phyloP scores from a whole-genome alignment of 495 filamentous ascomycete species.

The Penicillium simplicissimum region DNA sequence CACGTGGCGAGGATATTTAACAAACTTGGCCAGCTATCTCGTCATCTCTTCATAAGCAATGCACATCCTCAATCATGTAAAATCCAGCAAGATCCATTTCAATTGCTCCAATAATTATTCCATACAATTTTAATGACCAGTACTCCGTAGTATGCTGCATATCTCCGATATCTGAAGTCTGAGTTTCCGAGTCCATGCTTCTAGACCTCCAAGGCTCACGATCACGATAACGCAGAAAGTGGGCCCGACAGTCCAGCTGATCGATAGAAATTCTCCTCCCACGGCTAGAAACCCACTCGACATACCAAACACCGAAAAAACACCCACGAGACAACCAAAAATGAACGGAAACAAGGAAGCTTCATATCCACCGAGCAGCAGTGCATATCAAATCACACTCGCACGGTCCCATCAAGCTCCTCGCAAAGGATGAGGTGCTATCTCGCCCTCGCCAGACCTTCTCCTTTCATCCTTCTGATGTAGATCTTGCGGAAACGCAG shows the following conservation, averaged over 20 bases:
- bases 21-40: neutral
- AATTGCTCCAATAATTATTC: neutral
- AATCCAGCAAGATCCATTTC: neutral
- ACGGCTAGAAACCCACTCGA: neutral
- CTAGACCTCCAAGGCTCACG: neutral
- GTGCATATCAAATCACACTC: neutral
- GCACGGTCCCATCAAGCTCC: slow-evolving; percentile 3
- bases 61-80: neutral
- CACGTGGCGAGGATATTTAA: neutral
- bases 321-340: too few relatives aligned
- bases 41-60: neutral
- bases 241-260: neutral
- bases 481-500: too few relatives aligned
- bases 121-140: neutral
- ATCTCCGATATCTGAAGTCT: neutral
- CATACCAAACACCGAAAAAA: neutral
- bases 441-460: too few relatives aligned
- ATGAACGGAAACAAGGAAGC: neutral
- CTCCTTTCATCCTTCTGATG: too few relatives aligned
- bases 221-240: neutral
- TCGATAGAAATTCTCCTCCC: slow-evolving; percentile 1
- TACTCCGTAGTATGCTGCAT: neutral
- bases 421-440: too few relatives aligned
- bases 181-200: neutral
- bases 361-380: neutral